Conservation (phyloP, 805 yeast species). For the Suhomyces tanzawaensis region DNA sequence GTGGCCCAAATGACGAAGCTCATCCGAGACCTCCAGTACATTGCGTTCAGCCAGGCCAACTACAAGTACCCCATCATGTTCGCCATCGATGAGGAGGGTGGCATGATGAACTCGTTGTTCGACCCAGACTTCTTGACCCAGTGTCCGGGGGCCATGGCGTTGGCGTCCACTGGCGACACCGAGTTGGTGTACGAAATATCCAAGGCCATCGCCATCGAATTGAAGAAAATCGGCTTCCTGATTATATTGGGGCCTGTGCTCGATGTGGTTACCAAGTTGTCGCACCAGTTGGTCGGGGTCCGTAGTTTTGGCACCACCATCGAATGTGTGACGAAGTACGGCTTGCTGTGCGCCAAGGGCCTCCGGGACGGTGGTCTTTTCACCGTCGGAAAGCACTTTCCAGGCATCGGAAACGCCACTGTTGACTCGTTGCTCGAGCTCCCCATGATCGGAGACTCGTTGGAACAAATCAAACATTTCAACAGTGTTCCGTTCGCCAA, state of each 20-base stretch:
- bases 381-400: constrained; percentile 62
- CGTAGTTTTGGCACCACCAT: constrained; percentile 61
- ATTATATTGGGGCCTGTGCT: constrained; percentile 60
- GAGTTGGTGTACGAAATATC: constrained; percentile 50
- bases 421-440: constrained; percentile 56
- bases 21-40: constrained; percentile 51
- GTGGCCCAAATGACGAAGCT: constrained; percentile 49
- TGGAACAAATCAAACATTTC: constrained; percentile 49
- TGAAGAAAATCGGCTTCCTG: constrained; percentile 53
- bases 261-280: constrained; percentile 55
- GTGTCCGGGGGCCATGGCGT: constrained; percentile 65
- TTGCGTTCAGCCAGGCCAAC: constrained; percentile 48
- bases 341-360: constrained; percentile 52
- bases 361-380: constrained; percentile 52
- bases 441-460: constrained; percentile 57
- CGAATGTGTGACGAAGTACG: constrained; percentile 55
- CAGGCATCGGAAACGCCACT: constrained; percentile 62
- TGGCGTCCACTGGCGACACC: constrained; percentile 52
- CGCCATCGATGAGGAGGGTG: constrained; percentile 63
- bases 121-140: constrained; percentile 52
- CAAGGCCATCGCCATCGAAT: constrained; percentile 53
- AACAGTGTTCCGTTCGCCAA: constrained; percentile 51
- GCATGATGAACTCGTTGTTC: constrained; percentile 57
- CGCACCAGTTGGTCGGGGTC: constrained; percentile 58
- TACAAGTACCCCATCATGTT: constrained; percentile 54